phyloP scores from a whole-genome alignment of 129 eudicot genomes.

The Kitagawia praeruptora region DNA sequence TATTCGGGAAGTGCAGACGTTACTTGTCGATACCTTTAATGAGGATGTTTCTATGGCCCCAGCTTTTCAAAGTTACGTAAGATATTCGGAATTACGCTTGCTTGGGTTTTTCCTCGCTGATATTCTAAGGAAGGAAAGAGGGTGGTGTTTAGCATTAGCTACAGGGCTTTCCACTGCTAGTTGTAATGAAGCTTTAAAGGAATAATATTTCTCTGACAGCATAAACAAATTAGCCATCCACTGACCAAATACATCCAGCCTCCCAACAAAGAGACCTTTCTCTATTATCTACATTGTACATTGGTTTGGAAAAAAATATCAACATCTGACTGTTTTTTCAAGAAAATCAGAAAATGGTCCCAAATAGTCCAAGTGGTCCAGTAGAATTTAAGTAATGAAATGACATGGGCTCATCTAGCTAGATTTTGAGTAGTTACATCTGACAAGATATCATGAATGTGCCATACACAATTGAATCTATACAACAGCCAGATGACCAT shows the following conservation, averaged over 20 bases:
- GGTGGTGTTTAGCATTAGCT: background rate
- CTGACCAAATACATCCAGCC: background rate
- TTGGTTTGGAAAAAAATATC: background rate
- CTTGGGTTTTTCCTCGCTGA: background rate
- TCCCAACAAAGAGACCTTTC: background rate
- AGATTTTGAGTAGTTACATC: slow-evolving; percentile 4
- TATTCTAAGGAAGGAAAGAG: background rate
- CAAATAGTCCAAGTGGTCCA: slow-evolving; percentile 6
- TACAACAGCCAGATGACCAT: background rate
- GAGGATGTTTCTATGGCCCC: too few relatives aligned
- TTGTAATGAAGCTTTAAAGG: background rate
- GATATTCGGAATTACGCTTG: background rate
- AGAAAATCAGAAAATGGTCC: slow-evolving; percentile 9
- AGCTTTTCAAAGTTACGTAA: background rate
- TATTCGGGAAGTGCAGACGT: background rate
- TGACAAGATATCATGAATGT: background rate
- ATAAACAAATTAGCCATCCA: background rate
- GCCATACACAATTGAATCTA: background rate
- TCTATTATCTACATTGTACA: slow-evolving; percentile 1
- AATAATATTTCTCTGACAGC: background rate
- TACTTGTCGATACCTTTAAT: too few relatives aligned
- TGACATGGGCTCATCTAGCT: background rate
- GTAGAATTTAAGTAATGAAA: slow-evolving; percentile 1
- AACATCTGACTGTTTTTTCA: background rate
- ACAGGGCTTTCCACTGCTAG: background rate